Base-by-base conservation (phyloP, 2,329 filamentous ascomycete species). In the Claviceps maximensis region DNA sequence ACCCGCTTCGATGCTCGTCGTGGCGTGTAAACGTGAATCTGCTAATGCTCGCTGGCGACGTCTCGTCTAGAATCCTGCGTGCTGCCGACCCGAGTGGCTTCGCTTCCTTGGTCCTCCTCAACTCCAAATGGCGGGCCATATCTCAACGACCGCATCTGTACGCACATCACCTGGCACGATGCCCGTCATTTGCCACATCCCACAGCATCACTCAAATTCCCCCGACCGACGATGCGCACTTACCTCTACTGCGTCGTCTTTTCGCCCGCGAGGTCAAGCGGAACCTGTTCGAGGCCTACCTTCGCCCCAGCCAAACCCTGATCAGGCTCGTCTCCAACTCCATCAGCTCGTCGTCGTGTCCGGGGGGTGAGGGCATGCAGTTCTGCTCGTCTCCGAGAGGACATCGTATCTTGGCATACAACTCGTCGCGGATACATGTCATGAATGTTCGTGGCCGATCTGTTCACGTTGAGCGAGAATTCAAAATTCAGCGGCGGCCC, bases 291-390 rank as follows among this genome's bases (percentile, higher is more conserved):
- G 82, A 87, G 59, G 80, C 83, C 38, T 90, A 87, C 64, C 66
- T 89, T 50, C 79, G 84, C 19, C 87, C 87, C 4, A 77, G 69
- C 55, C 76, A 79, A 61, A 90, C 84, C 6, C 73, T 87, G 46
- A 78, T 95, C 61, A 90, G 86, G 63, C 74, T 95, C 50, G 82
- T 94, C 13, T 93, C 87, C 40, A 88, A 84, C 49, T 89, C 86
- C 6, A 87, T 87, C 59, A 91, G 86, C 64, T 90, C 87, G 1
- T 89, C 86, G 1, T 88, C 88, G 23, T 85, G 84, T 56, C 89
- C 88, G 1, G 85, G 86, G 36, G 87, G 87, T 33, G 89, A 95
- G 66, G 87, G 87, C 47, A 87, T 95, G 71, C 86, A 88, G 52
- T 95, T 94, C 66, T 82, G 79, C 57, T 80, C 88, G 55, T 94